Evolutionary conservation across 176 grass and related monocot genomes (phyloP).

Genomic region (Carex scoparia): DNA sequence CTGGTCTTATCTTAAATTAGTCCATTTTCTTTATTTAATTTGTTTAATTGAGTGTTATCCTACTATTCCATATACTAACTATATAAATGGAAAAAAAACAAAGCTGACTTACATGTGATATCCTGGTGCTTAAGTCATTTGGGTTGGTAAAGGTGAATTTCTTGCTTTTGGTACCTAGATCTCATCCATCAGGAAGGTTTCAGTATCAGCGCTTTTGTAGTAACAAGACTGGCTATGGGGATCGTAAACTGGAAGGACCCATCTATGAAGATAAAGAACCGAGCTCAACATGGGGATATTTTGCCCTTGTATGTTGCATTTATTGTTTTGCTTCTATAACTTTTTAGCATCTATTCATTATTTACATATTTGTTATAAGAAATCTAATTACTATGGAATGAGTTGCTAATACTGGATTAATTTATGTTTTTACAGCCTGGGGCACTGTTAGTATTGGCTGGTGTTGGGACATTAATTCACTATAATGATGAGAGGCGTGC

Average conservation of each 20-base stretch:
- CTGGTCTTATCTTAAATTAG: not conserved
- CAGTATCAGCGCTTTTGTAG: conserved; percentile 34
- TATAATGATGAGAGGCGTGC: conserved; percentile 88
- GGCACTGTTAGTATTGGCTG: conserved; percentile 54
- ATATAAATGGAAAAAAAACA: not conserved
- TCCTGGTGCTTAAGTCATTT: not conserved
- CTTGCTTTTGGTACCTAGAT: conserved; percentile 1
- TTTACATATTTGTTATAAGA: not conserved
- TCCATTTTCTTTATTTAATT: not conserved
- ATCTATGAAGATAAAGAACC: conserved; percentile 48
- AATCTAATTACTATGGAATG: not conserved
- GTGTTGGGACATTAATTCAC: conserved; percentile 56
- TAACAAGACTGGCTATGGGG: conserved; percentile 37
- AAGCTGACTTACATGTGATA: not conserved
- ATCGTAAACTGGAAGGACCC: conserved; percentile 46
- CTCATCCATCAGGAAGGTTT: conserved; percentile 23
- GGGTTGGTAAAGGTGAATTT: not conserved
- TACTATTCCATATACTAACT: not conserved
- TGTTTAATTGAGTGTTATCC: not conserved
- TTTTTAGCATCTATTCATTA: conserved; percentile 2
- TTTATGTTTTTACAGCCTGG: conserved; percentile 62
- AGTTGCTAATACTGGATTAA: conserved; percentile 6
- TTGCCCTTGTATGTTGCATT: conserved; percentile 51
- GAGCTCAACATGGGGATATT: conserved; percentile 48
- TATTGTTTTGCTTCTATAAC: conserved; percentile 17